Conservation (phyloP, 1,284 basidiomycete genomes). For the Leccinum huronense region DNA sequence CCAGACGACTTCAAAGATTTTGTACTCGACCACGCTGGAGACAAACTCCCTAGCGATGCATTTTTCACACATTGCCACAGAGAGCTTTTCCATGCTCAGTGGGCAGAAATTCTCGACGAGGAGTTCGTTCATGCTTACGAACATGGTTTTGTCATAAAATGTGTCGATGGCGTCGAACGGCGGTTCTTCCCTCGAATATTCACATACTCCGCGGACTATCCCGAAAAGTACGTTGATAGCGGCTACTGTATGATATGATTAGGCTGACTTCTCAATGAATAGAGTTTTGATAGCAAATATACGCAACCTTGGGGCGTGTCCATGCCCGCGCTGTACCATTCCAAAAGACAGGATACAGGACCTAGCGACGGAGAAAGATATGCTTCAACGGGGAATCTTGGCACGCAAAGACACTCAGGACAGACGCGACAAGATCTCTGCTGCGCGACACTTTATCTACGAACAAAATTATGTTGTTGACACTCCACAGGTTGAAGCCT, state of each 20-base stretch:
- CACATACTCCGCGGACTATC: not conserved
- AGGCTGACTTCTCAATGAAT: not conserved
- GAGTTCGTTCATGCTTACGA: not conserved
- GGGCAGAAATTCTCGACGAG: not conserved
- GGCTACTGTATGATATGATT: not conserved
- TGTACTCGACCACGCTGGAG: not conserved
- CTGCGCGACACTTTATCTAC: not conserved
- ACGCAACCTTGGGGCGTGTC: not conserved
- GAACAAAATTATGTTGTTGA: not conserved
- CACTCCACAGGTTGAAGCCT: not conserved
- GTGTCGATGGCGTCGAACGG: not conserved
- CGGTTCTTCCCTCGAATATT: not conserved
- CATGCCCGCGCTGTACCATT: not conserved
- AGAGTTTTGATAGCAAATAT: not conserved
- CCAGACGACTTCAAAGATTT: not conserved
- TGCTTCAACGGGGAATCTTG: not conserved
- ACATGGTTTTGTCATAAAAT: conserved; percentile 1
- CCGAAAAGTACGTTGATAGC: conserved; percentile 2
- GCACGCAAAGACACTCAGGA: not conserved
- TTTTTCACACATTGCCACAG: not conserved
- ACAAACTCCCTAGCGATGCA: not conserved
- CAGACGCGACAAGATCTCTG: not conserved
- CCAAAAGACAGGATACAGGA: not conserved
- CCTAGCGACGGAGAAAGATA: not conserved
- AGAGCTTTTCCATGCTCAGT: conserved; percentile 1